These are phyloP conservation scores for Krasilnikovozyma curviuscula DNA, from an alignment of 768 basidiomycete genomes.

Conservation along the genomic window DNA sequence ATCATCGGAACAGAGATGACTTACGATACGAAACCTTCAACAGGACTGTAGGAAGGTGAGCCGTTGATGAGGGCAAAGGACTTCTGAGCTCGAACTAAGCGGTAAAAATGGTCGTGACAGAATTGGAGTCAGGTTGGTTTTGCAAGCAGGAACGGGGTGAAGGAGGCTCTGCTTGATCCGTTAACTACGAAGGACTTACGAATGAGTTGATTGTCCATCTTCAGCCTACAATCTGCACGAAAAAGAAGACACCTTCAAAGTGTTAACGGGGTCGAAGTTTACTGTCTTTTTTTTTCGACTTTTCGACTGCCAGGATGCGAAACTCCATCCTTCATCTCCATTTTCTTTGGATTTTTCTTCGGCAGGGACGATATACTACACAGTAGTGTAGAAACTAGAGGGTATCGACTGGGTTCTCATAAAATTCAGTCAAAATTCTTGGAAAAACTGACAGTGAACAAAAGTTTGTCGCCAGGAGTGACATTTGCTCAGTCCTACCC, in stretches of 20 bases:
- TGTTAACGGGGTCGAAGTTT: not conserved
- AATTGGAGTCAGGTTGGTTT: not conserved
- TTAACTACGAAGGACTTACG: conserved; percentile 1
- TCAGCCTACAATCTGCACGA: conserved; percentile 6
- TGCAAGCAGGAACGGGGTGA: conserved; percentile 13
- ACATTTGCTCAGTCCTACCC: no score
- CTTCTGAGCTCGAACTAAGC: conserved; percentile 81
- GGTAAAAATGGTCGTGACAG: not conserved
- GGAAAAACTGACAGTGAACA: no score
- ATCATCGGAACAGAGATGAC: conserved; percentile 9
- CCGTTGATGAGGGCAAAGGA: conserved; percentile 66
- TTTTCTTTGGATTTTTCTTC: no score
- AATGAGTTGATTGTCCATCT: not conserved
- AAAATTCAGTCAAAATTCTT: no score
- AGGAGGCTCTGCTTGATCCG: conserved; percentile 15
- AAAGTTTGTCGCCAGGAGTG: no score
- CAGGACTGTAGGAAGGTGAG: conserved; percentile 49
- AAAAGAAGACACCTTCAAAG: not conserved
- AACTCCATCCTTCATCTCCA: no score
- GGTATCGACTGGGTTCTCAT: no score
- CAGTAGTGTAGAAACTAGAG: no score
- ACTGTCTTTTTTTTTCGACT: no score
- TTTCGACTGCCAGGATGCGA: no score
- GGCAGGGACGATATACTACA: no score
- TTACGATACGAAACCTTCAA: conserved; percentile 36